These are phyloP conservation scores for Coccomyxa sp. DNA, from an alignment of 139 green algal genomes.

Conservation along the genomic window DNA sequence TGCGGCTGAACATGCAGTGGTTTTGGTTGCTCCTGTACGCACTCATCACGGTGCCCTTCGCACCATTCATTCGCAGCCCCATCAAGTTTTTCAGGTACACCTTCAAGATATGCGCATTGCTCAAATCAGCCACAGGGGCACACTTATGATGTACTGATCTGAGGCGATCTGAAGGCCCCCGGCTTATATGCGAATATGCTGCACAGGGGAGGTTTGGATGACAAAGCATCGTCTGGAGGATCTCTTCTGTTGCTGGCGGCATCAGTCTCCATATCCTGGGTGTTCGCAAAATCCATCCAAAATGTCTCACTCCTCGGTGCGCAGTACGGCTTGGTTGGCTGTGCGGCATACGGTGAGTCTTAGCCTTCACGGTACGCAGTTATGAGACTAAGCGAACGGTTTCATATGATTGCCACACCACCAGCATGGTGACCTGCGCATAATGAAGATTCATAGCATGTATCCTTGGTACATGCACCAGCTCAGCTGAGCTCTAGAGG, in stretches of 20 bases:
- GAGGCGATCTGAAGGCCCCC: too few species aligned
- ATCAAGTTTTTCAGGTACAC: constrained; percentile 14
- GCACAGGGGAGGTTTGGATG: constrained; percentile 20
- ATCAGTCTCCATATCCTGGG: constrained; percentile 17
- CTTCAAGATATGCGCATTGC: neutral
- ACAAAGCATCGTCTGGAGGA: neutral
- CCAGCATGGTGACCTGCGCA: too few species aligned
- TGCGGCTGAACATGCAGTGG: constrained; percentile 9
- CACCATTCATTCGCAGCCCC: constrained; percentile 12
- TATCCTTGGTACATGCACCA: too few species aligned
- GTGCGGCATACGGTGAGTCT: constrained; percentile 7
- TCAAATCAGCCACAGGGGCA: too few species aligned
- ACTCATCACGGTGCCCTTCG: constrained; percentile 18
- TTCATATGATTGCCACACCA: too few species aligned
- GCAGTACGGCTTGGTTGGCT: constrained; percentile 17
- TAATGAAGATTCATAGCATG: too few species aligned
- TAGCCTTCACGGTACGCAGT: too few species aligned
- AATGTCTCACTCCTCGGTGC: constrained; percentile 15
- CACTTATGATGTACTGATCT: too few species aligned
- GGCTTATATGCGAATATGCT: too few species aligned
- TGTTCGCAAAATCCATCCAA: constrained; percentile 26
- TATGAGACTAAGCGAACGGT: neutral
- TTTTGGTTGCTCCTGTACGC: constrained; percentile 26
- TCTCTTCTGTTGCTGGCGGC: constrained; percentile 15
- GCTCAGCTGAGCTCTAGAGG: too few species aligned